Conservation (phyloP, 345 rosid species). For the Citrus medica region DNA sequence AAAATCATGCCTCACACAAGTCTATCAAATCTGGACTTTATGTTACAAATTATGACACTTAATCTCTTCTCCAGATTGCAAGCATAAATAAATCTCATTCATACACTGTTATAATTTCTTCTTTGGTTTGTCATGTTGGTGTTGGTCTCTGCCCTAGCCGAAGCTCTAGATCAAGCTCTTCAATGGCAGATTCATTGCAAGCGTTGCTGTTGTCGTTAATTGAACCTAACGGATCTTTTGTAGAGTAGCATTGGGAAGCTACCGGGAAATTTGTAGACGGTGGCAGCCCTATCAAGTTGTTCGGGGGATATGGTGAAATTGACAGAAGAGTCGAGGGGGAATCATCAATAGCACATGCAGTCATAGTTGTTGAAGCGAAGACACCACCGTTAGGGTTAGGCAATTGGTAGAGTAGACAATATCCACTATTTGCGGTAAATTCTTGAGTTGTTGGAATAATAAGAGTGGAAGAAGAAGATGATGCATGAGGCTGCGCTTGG, state of each 20-base stretch:
- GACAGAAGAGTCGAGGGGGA: slow-evolving; percentile 54
- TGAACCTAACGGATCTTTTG: slow-evolving; percentile 21
- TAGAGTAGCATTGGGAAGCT: slow-evolving; percentile 18
- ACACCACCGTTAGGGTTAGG: slow-evolving; percentile 53
- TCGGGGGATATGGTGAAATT: slow-evolving; percentile 34
- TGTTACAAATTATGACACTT: slow-evolving; percentile 9
- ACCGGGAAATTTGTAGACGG: slow-evolving; percentile 20
- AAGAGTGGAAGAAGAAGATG: slow-evolving; percentile 31
- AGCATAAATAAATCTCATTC: slow-evolving; percentile 17
- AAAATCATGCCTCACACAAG: slow-evolving; percentile 5
- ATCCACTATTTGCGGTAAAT: slow-evolving; percentile 39
- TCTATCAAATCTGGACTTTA: slow-evolving; percentile 11
- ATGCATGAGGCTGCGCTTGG: slow-evolving; percentile 30
- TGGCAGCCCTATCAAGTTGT: not conserved
- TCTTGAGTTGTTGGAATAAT: slow-evolving; percentile 46
- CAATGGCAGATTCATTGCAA: slow-evolving; percentile 31
- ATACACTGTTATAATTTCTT: slow-evolving; percentile 10
- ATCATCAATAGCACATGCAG: slow-evolving; percentile 18
- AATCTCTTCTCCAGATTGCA: not conserved
- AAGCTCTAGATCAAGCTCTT: slow-evolving; percentile 89
- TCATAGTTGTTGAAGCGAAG: slow-evolving; percentile 19
- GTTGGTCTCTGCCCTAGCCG: slow-evolving; percentile 61
- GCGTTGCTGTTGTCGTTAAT: slow-evolving; percentile 15
- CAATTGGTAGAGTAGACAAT: slow-evolving; percentile 64
- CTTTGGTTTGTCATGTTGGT: slow-evolving; percentile 11